These are phyloP conservation scores for Aureobasidium sp. DNA, from an alignment of 2,329 filamentous ascomycete species.

Conservation along the genomic window DNA sequence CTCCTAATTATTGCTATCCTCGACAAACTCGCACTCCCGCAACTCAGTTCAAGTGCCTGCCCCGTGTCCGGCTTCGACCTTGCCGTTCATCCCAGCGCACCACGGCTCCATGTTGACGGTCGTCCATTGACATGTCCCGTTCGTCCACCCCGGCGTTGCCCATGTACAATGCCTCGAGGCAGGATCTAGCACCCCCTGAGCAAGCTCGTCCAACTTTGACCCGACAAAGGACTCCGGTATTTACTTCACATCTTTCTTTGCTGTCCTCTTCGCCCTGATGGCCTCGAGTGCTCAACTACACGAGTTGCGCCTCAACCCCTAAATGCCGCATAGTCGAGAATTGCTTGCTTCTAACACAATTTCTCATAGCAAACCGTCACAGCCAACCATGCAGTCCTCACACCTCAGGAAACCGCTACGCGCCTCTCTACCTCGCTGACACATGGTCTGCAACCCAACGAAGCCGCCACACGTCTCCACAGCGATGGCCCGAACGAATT, in stretches of 20 bases:
- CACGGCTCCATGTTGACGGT: slow-evolving; percentile 5
- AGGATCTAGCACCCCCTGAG: neutral
- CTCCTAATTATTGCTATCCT: neutral
- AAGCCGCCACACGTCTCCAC: slow-evolving; percentile 71
- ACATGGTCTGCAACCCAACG: slow-evolving; percentile 69
- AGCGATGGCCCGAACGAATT: slow-evolving; percentile 89
- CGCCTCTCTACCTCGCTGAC: slow-evolving; percentile 74
- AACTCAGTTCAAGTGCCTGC: neutral
- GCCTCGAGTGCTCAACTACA: neutral
- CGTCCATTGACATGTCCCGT: slow-evolving; percentile 46
- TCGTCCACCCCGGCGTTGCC: slow-evolving; percentile 51
- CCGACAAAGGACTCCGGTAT: slow-evolving; percentile 2
- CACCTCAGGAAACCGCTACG: slow-evolving; percentile 68
- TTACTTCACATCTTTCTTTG: neutral
- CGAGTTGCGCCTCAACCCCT: neutral
- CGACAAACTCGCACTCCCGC: neutral
- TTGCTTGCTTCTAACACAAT: neutral
- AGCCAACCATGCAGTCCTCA: slow-evolving; percentile 54
- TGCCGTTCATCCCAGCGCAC: neutral
- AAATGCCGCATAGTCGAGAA: neutral
- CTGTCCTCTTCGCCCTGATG: neutral
- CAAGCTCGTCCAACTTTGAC: neutral
- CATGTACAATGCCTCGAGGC: slow-evolving; percentile 39
- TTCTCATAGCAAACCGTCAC: slow-evolving; percentile 33
- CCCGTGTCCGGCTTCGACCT: slow-evolving; percentile 31